Evolutionary conservation across 768 basidiomycete species (phyloP), one percentile per base, ranked within the genome.

Genomic region (Kwoniella heveanensis): DNA sequence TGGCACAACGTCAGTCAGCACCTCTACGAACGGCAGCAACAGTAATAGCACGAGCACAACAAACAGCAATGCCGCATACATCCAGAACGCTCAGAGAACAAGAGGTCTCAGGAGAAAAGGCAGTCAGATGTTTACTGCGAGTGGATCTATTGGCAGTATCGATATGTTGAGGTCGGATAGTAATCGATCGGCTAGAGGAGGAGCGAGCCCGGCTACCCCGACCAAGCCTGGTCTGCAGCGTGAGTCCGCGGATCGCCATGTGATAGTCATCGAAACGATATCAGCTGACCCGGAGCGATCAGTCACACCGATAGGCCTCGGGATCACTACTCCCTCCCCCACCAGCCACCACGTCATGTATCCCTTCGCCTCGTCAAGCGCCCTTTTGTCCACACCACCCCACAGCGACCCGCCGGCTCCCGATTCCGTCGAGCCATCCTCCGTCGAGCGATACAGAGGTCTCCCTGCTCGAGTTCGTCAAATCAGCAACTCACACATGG

Each of bases 21-120:
- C 55, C 2, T 63, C 64, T 25, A 60, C 62, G 32, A 26, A 39
- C 19, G 27, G 47, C 25, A 53, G 44, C 39, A 54, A 22, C 22
- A 53, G 58, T 8, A 30, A 21, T 2, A 46, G 37, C n/a, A 65
- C 49, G 29, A 50, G 32, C 6, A 52, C 52, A 9, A 37, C 68
- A 5, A 51, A 27, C 25, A 52, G 65, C 22, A 65, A 65, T 52
- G 62, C 62, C 12, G 63, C 62, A 21, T 65, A 68, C 44, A 60
- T 65, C 13, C 54, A 67, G 30, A 44, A 44, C 19, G 71, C 64
- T 30, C 69, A 68, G 48, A 58, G 51, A 21, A 60, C 66, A 6
- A 55, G 75, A 36, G 75, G 75, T 2, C 37, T 77, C 30, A 58
- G 75, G 19, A 52, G 75, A 25, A 77, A 77, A 55, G 68, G 70